These are phyloP conservation scores for Boletales sp. DNA, from an alignment of 768 basidiomycete genomes.

Conservation along the genomic window DNA sequence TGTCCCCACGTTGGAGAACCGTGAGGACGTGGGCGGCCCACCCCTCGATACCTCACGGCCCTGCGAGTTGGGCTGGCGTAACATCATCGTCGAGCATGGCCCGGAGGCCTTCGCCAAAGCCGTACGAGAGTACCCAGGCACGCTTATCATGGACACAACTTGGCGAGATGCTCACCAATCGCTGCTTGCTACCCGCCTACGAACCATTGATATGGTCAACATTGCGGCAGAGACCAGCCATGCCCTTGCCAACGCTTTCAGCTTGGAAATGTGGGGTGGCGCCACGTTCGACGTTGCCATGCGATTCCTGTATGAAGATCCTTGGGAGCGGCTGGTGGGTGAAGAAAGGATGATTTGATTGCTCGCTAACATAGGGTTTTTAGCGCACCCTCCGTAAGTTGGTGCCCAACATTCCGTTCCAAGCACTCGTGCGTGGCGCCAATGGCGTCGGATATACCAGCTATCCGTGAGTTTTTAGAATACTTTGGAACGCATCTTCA, in stretches of 20 bases:
- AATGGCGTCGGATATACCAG: conserved; percentile 99
- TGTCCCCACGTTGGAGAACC: conserved; percentile 76
- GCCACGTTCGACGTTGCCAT: conserved; percentile 99
- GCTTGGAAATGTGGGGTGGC: conserved; percentile 98
- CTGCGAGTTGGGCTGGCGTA: conserved; percentile 92
- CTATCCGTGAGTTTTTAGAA: conserved; percentile 69
- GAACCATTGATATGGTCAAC: conserved; percentile 96
- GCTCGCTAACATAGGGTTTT: conserved; percentile 10
- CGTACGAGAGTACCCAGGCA: conserved; percentile 92
- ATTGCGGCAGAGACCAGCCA: conserved; percentile 97
- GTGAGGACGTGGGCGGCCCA: conserved; percentile 68
- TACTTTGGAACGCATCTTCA: conserved; percentile 2
- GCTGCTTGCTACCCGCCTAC: conserved; percentile 90
- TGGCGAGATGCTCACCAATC: conserved; percentile 99
- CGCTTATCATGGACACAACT: conserved; percentile 96
- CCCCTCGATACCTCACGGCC: conserved; percentile 78
- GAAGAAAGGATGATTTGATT: neutral
- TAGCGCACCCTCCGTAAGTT: conserved; percentile 89
- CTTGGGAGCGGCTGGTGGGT: conserved; percentile 93
- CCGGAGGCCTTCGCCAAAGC: conserved; percentile 99
- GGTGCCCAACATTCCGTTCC: conserved; percentile 98
- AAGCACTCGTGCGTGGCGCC: conserved; percentile 96
- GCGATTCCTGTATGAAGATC: conserved; percentile 99
- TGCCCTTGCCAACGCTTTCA: conserved; percentile 93
- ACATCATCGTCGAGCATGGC: conserved; percentile 96